Evolutionary conservation across 495 filamentous ascomycete species (phyloP).

Genomic region (Neurospora intermedia): DNA sequence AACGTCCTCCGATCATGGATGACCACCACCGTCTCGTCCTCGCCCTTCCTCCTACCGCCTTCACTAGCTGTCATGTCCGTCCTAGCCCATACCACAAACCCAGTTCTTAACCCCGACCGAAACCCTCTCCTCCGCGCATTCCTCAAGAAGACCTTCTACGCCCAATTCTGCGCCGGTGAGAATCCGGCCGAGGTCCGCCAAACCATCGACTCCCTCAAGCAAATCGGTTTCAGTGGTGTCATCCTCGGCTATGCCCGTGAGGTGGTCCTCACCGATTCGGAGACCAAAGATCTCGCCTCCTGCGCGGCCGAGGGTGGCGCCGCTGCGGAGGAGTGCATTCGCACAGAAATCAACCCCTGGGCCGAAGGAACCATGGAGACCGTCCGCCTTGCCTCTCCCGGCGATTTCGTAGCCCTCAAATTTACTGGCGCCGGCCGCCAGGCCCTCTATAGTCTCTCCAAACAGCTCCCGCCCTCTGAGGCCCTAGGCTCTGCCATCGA

Average conservation of each 20-base stretch:
- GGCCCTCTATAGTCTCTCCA: constrained; percentile 53
- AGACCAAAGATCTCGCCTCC: constrained; percentile 28
- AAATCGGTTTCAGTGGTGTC: constrained; percentile 62
- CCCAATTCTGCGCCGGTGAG: constrained; percentile 75
- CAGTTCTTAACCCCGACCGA: constrained; percentile 45
- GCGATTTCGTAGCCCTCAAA: constrained; percentile 85
- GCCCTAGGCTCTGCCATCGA: constrained; percentile 59
- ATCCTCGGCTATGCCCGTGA: constrained; percentile 72
- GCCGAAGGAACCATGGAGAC: constrained; percentile 64
- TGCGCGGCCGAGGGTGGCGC: constrained; percentile 15
- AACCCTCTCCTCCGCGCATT: constrained; percentile 47
- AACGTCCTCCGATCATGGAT: constrained; percentile 68
- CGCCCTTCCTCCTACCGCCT: constrained; percentile 55
- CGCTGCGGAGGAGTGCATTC: constrained; percentile 33
- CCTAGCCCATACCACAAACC: constrained; percentile 58
- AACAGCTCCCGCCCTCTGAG: constrained; percentile 45
- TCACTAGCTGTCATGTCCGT: constrained; percentile 57
- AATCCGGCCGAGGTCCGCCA: constrained; percentile 47
- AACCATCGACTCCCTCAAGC: constrained; percentile 49
- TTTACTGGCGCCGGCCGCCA: constrained; percentile 85
- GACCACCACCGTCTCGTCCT: constrained; percentile 72
- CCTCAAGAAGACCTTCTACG: constrained; percentile 70
- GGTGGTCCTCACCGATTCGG: constrained; percentile 49
- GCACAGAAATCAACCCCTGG: constrained; percentile 61
- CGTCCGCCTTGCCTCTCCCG: constrained; percentile 57